phyloP scores from a whole-genome alignment of 192 early-diverging fungal genomes.

The Entomortierella parvispora region DNA sequence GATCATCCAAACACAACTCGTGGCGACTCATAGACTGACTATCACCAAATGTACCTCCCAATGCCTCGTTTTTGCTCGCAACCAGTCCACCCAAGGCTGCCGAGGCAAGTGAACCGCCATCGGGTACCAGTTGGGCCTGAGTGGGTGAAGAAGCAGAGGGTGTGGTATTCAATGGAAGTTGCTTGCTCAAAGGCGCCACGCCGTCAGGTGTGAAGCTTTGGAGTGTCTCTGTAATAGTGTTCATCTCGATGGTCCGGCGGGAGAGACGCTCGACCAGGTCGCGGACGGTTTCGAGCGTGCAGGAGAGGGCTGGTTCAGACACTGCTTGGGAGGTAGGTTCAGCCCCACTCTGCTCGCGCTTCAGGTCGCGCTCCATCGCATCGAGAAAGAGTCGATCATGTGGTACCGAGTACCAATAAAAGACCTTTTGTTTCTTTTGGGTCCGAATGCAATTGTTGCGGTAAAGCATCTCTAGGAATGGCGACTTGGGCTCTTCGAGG shows the following conservation, averaged over 20 bases:
- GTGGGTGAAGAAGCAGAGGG: conserved; percentile 32
- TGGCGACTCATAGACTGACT: background rate
- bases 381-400: conserved; percentile 96
- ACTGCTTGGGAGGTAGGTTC: conserved; percentile 86
- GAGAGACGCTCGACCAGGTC: conserved; percentile 64
- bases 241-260: conserved; percentile 50
- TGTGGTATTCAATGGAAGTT: conserved; percentile 27
- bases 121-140: conserved; percentile 36
- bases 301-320: conserved; percentile 73
- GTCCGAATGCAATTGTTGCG: conserved; percentile 97
- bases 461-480: conserved; percentile 94
- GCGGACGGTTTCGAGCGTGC: conserved; percentile 69
- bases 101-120: conserved; percentile 4
- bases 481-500: conserved; percentile 92
- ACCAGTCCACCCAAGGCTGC: background rate
- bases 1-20: conserved; percentile 19
- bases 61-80: background rate
- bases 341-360: conserved; percentile 87
- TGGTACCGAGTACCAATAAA: conserved; percentile 96
- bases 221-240: conserved; percentile 45
- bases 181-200: conserved; percentile 32
- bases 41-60: conserved; percentile 6
- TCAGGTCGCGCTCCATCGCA: conserved; percentile 95
- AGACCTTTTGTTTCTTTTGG: conserved; percentile 99
- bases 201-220: conserved; percentile 50